These are phyloP conservation scores for Fraxinus baroniana DNA, from an alignment of 305 asterid species.

Conservation along the genomic window DNA sequence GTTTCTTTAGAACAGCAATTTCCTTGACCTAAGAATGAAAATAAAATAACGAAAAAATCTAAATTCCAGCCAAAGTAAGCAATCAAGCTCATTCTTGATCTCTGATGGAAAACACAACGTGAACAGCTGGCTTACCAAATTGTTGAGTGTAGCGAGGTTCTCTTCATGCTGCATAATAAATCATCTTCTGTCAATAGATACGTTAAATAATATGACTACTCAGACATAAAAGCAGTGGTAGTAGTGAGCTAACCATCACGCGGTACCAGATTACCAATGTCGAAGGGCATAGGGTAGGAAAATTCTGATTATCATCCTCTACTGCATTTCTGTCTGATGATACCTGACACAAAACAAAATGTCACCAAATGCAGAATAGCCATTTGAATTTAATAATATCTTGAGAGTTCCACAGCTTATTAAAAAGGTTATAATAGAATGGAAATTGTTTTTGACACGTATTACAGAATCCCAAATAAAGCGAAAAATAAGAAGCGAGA, in stretches of 20 bases:
- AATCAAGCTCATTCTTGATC: neutral
- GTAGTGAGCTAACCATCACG: constrained; percentile 58
- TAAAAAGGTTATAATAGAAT: neutral
- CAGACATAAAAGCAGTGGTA: constrained; percentile 11
- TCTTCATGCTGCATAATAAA: constrained; percentile 72
- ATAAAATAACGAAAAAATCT: neutral
- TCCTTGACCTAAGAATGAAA: constrained; percentile 57
- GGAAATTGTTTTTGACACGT: neutral
- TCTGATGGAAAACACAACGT: constrained; percentile 12
- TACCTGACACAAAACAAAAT: constrained; percentile 46
- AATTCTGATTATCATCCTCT: constrained; percentile 44
- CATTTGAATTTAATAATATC: constrained; percentile 3
- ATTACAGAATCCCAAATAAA: neutral
- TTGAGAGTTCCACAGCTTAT: neutral
- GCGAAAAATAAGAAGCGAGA: neutral
- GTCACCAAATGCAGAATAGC: constrained; percentile 17
- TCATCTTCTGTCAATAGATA: constrained; percentile 29
- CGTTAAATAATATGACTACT: constrained; percentile 20
- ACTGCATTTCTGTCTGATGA: constrained; percentile 40
- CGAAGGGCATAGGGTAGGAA: constrained; percentile 67
- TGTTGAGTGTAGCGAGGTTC: constrained; percentile 60
- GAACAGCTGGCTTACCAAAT: constrained; percentile 56
- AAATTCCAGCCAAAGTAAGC: constrained; percentile 1
- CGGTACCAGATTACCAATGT: constrained; percentile 75
- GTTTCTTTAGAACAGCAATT: constrained; percentile 52